Conservation (phyloP, 1,284 basidiomycete species). For the Ganoderma lingzhi region DNA sequence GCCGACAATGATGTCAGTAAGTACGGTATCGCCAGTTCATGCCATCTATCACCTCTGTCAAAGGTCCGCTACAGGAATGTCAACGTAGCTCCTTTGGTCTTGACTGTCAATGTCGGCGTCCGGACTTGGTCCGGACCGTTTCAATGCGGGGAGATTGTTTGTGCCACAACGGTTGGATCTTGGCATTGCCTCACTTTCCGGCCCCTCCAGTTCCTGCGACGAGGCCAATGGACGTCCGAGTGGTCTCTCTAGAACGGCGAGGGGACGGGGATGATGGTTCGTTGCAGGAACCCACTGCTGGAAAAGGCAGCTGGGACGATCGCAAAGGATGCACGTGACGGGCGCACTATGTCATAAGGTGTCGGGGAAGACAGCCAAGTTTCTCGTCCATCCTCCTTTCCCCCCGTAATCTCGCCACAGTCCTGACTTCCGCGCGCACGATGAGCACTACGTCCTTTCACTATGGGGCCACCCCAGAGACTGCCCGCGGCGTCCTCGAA, state of each 20-base stretch:
- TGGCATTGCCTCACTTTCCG: background rate
- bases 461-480: slow-evolving; percentile 32
- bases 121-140: background rate
- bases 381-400: slow-evolving; percentile 27
- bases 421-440: slow-evolving; percentile 18
- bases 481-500: slow-evolving; percentile 44
- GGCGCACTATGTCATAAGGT: slow-evolving; percentile 33
- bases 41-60: background rate
- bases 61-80: background rate
- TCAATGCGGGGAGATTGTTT: background rate
- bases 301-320: slow-evolving; percentile 30
- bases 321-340: slow-evolving; percentile 26
- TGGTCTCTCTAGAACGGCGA: background rate
- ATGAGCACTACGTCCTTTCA: slow-evolving; percentile 38
- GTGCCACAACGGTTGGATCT: slow-evolving; percentile 3
- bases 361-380: slow-evolving; percentile 26
- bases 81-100: background rate
- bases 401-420: slow-evolving; percentile 11
- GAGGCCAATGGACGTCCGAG: background rate
- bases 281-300: slow-evolving; percentile 18
- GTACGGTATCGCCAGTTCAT: background rate
- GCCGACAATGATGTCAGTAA: background rate
- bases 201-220: slow-evolving; percentile 19
- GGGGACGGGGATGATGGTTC: slow-evolving; percentile 1
- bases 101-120: background rate